Evolutionary conservation across 2,329 filamentous ascomycete species (phyloP).

Genomic region (Stachybotrys chlorohalonatus): DNA sequence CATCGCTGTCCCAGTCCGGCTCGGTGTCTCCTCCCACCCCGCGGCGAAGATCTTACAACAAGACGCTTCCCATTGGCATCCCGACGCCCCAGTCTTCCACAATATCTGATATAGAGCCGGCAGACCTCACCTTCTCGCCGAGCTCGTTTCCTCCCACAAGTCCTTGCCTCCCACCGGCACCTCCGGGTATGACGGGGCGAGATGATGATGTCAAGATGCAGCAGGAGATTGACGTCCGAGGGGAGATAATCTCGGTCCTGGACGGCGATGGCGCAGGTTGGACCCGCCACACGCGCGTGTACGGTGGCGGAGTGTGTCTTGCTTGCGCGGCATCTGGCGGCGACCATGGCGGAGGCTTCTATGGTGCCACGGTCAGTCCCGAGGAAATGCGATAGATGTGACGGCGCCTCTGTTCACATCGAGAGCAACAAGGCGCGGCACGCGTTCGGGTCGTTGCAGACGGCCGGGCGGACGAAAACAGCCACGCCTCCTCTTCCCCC

Average conservation of each 20-base stretch:
- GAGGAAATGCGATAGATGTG: slow-evolving; percentile 36
- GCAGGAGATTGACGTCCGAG: slow-evolving; percentile 33
- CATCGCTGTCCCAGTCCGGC: slow-evolving; percentile 14
- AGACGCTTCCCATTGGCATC: slow-evolving; percentile 25
- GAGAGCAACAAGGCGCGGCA: neutral
- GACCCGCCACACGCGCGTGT: slow-evolving; percentile 50
- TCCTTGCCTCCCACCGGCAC: slow-evolving; percentile 38
- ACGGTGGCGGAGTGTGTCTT: slow-evolving; percentile 48
- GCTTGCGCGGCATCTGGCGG: slow-evolving; percentile 42
- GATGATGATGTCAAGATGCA: slow-evolving; percentile 12
- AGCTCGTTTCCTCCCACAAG: slow-evolving; percentile 41
- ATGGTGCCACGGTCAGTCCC: slow-evolving; percentile 43
- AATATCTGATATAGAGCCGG: slow-evolving; percentile 12
- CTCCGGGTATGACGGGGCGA: slow-evolving; percentile 15
- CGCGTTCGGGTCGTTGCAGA: no score
- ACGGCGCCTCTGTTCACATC: neutral
- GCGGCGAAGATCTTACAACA: slow-evolving; percentile 33
- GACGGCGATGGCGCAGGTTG: slow-evolving; percentile 40
- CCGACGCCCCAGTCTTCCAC: slow-evolving; percentile 15
- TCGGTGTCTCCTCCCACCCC: slow-evolving; percentile 22
- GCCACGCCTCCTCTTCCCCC: neutral
- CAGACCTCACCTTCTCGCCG: slow-evolving; percentile 28
- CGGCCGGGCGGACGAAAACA: no score
- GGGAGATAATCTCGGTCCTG: slow-evolving; percentile 40
- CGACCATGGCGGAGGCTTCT: slow-evolving; percentile 39